Evolutionary conservation across 2,329 filamentous ascomycete species (phyloP).

Genomic region (Hymenoscyphus infarciens): DNA sequence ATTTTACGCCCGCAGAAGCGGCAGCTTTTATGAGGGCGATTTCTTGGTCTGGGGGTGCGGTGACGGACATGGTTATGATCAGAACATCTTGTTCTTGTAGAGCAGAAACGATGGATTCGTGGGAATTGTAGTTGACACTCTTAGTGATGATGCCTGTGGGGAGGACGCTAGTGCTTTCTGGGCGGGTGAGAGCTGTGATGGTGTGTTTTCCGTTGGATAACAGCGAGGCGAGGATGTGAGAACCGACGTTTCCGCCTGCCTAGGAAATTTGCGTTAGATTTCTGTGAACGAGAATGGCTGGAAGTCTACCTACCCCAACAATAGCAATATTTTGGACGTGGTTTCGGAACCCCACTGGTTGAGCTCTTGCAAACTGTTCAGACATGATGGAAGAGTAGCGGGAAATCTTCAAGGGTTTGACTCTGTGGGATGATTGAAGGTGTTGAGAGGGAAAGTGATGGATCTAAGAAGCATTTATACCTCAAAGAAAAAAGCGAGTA

Average conservation of each 20-base stretch:
- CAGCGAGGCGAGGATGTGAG: conserved; percentile 35
- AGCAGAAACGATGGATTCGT: conserved; percentile 44
- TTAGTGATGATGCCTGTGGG: conserved; percentile 42
- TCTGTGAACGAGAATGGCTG: not conserved
- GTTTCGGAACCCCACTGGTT: conserved; percentile 34
- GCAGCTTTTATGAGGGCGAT: conserved; percentile 51
- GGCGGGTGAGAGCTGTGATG: conserved; percentile 48
- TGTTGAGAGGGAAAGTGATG: too few species aligned
- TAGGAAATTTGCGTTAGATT: conserved; percentile 24
- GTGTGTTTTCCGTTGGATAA: conserved; percentile 40
- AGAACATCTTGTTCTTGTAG: conserved; percentile 53
- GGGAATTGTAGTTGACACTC: conserved; percentile 44
- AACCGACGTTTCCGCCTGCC: conserved; percentile 39
- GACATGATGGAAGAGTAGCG: not conserved
- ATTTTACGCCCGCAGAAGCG: conserved; percentile 50
- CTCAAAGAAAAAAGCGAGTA: too few species aligned
- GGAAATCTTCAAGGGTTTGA: too few species aligned
- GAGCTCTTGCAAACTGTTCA: conserved; percentile 20
- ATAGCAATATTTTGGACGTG: conserved; percentile 44
- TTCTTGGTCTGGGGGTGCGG: conserved; percentile 44
- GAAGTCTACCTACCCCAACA: conserved; percentile 42
- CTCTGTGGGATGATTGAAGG: too few species aligned
- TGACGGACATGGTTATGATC: conserved; percentile 49
- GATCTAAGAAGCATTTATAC: too few species aligned
- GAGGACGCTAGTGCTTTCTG: conserved; percentile 38